Percentiles rank a stretch among this genome's conserved stretches.
Evolutionary conservation across 164 flowering plant genomes (phyloP).

Genomic region (Vitis riparia): DNA sequence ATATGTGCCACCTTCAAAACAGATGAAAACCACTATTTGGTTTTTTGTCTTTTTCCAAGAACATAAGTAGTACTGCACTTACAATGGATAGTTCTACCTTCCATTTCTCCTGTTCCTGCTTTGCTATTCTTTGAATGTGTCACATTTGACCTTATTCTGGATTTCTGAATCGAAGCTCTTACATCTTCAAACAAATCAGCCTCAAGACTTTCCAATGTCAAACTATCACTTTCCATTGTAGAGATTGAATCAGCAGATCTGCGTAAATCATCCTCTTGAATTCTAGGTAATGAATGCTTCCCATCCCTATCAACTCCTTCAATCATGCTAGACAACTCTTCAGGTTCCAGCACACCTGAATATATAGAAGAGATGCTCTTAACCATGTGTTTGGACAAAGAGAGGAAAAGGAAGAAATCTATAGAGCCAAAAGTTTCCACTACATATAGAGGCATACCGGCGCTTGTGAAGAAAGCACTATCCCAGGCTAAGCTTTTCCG

Average conservation of each 20-base stretch:
- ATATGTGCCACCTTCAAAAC: neutral
- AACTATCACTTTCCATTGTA: conserved; percentile 67
- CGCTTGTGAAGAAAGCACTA: conserved; percentile 86
- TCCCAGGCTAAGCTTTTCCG: conserved; percentile 99
- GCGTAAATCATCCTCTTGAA: conserved; percentile 72
- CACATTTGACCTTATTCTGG: conserved; percentile 31
- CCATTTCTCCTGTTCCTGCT: conserved; percentile 18
- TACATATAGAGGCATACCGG: conserved; percentile 39
- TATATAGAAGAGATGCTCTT: neutral
- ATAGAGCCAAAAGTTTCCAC: neutral
- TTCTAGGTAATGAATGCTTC: conserved; percentile 50
- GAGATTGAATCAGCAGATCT: conserved; percentile 72
- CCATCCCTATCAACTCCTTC: conserved; percentile 44
- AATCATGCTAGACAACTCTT: conserved; percentile 77
- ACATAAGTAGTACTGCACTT: conserved; percentile 19
- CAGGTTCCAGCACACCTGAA: conserved; percentile 86
- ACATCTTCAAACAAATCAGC: conserved; percentile 73
- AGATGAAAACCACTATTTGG: neutral
- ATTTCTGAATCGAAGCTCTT: conserved; percentile 79
- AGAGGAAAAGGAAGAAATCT: neutral
- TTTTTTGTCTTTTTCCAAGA: neutral
- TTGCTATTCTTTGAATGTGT: conserved; percentile 20
- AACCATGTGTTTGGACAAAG: neutral
- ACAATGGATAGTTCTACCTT: conserved; percentile 29
- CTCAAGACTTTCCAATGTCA: conserved; percentile 62